Conservation (phyloP, 345 rosid genomes). For the Murraya paniculata region DNA sequence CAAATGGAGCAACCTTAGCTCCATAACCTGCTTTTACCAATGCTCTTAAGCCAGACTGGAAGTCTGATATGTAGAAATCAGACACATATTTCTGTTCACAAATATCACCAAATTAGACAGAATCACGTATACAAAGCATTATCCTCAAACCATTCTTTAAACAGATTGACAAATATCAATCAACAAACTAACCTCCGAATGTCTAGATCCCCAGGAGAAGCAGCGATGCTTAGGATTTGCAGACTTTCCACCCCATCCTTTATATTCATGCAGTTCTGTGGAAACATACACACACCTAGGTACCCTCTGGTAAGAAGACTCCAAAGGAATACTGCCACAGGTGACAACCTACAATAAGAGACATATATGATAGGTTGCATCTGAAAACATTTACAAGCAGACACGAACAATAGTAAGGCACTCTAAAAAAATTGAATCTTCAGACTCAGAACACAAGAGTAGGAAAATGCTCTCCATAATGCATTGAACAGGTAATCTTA, state of each 20-base stretch:
- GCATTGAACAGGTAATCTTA: neutral
- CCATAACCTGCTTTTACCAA: conserved; percentile 91
- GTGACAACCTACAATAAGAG: conserved; percentile 71
- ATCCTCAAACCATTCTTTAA: neutral
- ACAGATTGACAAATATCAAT: neutral
- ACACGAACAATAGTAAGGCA: neutral
- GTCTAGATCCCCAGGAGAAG: conserved; percentile 87
- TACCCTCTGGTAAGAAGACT: conserved; percentile 76
- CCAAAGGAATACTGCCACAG: conserved; percentile 90
- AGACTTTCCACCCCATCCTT: conserved; percentile 69
- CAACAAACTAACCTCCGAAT: conserved; percentile 68
- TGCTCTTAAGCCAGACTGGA: conserved; percentile 90
- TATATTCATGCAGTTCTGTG: conserved; percentile 73
- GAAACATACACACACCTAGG: conserved; percentile 84
- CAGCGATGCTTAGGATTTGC: conserved; percentile 71
- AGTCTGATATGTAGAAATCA: conserved; percentile 92
- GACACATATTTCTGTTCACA: conserved; percentile 74
- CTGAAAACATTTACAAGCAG: neutral
- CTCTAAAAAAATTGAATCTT: neutral
- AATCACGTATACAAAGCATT: neutral
- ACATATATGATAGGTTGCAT: neutral
- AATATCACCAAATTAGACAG: conserved; percentile 6
- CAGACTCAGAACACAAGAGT: neutral
- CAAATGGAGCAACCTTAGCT: conserved; percentile 83
- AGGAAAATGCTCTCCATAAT: neutral